Base-by-base conservation (phyloP, 1,139 yeast species). In the Kodamaea fungicola region DNA sequence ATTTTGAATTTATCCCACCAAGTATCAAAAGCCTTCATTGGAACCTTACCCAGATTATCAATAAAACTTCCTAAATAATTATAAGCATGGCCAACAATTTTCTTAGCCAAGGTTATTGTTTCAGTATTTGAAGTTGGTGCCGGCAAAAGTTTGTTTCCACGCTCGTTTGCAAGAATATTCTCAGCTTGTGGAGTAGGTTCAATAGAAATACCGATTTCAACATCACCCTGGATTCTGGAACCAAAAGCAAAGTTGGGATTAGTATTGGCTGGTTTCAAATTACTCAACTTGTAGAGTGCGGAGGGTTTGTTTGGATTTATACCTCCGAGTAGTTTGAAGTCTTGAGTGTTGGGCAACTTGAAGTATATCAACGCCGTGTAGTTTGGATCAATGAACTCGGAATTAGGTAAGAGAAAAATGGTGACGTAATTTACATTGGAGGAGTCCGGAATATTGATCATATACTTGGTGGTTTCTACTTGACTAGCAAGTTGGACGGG, bases 1-100 rank as follows among this genome's bases (percentile, higher is more conserved):
- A 76, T 63, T 57, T 77, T 84, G 63, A 92, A 94, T 61, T 89
- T 92, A 45, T 76, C 81, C 97, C 98, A 90, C 99, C 99, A 92
- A 28, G 78, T 83, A 57, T 92, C 95, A 54, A 92, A 90, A 33
- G 83, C 87, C 54, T 82, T 85, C 59, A 92, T 86, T 2, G 94
- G 87, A 5, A 90, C 96, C 50, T 78, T 85, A 1, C 95, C 95
- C 22, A 75, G 67, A 6, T 64, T 59, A 51, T 87, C 95, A 9
- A 89, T 74, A 55, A 90, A 92, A 19, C 97, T 86, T 1, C 95
- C 80, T 42, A 92, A 63, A 54, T 78, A 92, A 55, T 92, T 90
- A 61, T 90, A 92, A 1, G 97, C 97, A 60, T 92, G 88, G 23
- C 83, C 82, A 22, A 92, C 95, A 41, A 92, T 88, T 54, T 85